Evolutionary conservation across 306 rosid genomes (phyloP).

Genomic region (Casuarina glauca): DNA sequence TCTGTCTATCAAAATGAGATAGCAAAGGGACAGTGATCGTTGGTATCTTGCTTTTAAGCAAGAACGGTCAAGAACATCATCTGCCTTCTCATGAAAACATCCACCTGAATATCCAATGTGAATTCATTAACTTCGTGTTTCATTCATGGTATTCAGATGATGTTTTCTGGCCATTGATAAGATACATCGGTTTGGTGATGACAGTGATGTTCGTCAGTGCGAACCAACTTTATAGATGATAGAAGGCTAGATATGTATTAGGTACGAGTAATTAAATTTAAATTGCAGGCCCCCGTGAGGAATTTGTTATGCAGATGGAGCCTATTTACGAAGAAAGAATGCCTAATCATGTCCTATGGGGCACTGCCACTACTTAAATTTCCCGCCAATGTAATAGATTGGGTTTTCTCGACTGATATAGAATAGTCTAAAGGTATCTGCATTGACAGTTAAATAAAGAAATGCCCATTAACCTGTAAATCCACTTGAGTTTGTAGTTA

Average conservation of each 20-base stretch:
- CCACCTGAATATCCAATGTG: background rate
- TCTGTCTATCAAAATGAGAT: slow-evolving; percentile 36
- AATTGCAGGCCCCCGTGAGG: slow-evolving; percentile 30
- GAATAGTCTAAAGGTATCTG: slow-evolving; percentile 4
- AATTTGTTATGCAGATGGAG: slow-evolving; percentile 34
- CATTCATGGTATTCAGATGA: slow-evolving; percentile 29
- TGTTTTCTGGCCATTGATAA: slow-evolving; percentile 29
- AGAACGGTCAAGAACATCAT: slow-evolving; percentile 22
- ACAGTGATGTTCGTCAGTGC: slow-evolving; percentile 30
- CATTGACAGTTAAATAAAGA: background rate
- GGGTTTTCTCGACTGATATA: background rate
- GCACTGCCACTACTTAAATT: slow-evolving; percentile 29
- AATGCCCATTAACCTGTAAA: background rate
- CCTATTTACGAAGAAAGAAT: slow-evolving; percentile 28
- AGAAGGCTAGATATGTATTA: slow-evolving; percentile 36
- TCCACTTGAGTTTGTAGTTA: background rate
- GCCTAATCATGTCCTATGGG: slow-evolving; percentile 26
- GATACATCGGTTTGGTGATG: slow-evolving; percentile 30
- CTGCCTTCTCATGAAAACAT: background rate
- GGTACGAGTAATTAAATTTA: slow-evolving; percentile 22
- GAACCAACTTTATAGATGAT: slow-evolving; percentile 31
- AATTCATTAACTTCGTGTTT: background rate
- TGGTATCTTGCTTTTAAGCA: slow-evolving; percentile 32
- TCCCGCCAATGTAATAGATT: slow-evolving; percentile 24
- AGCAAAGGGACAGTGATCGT: slow-evolving; percentile 27